phyloP scores from a whole-genome alignment of 768 basidiomycete species.

The Suillus discolor region DNA sequence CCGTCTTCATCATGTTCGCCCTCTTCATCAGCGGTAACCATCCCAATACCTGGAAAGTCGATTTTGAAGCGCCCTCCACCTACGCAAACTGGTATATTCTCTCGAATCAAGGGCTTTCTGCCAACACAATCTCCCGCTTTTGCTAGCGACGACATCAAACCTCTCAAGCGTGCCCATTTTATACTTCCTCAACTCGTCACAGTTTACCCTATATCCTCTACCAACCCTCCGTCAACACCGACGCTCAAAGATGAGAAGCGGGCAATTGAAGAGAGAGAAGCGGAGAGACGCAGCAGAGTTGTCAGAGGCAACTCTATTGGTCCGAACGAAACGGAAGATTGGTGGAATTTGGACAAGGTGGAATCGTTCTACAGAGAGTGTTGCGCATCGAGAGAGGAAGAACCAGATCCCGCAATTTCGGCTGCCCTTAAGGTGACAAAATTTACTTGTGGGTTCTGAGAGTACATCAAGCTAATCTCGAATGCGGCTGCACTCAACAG shows the following conservation, averaged over 20 bases:
- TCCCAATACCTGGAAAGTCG: constrained; percentile 77
- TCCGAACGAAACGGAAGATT: constrained; percentile 49
- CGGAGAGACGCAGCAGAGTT: constrained; percentile 65
- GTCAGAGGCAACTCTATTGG: constrained; percentile 55
- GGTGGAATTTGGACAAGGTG: constrained; percentile 87
- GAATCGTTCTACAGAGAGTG: constrained; percentile 88
- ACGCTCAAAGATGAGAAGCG: constrained; percentile 80
- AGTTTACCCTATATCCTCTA: constrained; percentile 86
- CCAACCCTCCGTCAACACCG: constrained; percentile 82
- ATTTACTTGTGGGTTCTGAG: background rate
- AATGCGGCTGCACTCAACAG: constrained; percentile 31
- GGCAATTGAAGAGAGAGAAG: constrained; percentile 76
- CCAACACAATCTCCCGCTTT: constrained; percentile 50
- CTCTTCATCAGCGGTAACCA: constrained; percentile 80
- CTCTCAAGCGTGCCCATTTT: constrained; percentile 89
- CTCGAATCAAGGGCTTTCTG: constrained; percentile 73
- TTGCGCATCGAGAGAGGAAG: constrained; percentile 75
- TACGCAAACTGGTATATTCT: constrained; percentile 67
- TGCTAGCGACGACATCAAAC: constrained; percentile 49
- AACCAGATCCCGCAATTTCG: constrained; percentile 65
- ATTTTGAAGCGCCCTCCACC: constrained; percentile 81
- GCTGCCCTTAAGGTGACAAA: constrained; percentile 65
- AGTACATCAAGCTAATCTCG: background rate
- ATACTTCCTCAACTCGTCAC: constrained; percentile 84
- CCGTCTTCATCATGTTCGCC: constrained; percentile 59